Evolutionary conservation across 2,329 filamentous ascomycete species (phyloP), one percentile per base, ranked within the genome.

Genomic region (Ascochyta viciae-villosae): DNA sequence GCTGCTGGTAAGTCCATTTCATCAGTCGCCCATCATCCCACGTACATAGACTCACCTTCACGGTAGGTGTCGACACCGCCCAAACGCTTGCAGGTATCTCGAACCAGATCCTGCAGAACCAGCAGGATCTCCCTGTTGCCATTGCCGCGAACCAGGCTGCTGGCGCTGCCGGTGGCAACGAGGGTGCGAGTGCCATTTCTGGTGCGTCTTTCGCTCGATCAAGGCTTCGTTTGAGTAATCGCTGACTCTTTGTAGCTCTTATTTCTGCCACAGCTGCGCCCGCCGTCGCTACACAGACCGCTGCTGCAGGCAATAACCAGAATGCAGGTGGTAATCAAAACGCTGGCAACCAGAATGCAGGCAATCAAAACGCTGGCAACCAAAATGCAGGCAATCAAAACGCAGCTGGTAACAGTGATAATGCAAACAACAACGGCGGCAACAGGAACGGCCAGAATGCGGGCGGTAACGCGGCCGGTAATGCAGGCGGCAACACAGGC

Each of bases 31-130:
- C 29, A 26, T 45, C 41, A 48, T 46, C 58, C 47, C 59, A 43
- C 50, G 57, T 57, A 52, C 53, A 61, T 55, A 66, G 63, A 67
- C 66, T 63, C 61, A 68, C 49, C 47, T 35, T 24, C 27, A 42
- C 60, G 47, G 45, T 64, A 74, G 71, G 63, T 45, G 81, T 87
- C 64, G 54, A 65, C 5, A 86, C 84, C 0, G 70, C 68, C 0
- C 75, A 82, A 58, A 78, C 74, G 1, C 71, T 84, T 6, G 71
- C 80, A 2, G 77, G 68, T 15, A 76, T 86, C 38, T 60, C 76
- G 1, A 74, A 69, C 1, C 83, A 87, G 72, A 77, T 86, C 19
- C 68, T 76, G 38, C 67, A 79, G 61, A 83, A 87, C 73, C 70
- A 82, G 51, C 70, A 76, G 29, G 83, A 87, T 61, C 77, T 87